phyloP scores from a whole-genome alignment of 176 grass and related monocot genomes.

The Tuctoria greenei region DNA sequence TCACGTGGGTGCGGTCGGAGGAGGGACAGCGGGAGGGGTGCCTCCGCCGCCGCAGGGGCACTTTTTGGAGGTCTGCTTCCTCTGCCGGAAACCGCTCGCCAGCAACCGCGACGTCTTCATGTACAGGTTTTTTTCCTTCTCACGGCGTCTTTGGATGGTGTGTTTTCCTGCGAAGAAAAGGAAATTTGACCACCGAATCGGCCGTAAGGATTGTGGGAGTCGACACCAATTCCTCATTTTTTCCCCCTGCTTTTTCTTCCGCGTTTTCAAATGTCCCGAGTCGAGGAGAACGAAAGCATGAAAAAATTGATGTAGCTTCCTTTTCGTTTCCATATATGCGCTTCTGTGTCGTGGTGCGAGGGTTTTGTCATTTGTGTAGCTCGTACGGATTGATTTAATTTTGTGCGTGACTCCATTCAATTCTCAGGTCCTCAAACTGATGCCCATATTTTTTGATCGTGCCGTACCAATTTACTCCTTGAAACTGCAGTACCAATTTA shows the following conservation, averaged over 20 bases:
- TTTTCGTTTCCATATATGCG: background rate
- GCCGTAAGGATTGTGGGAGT: background rate
- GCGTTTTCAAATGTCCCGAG: background rate
- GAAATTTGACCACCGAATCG: constrained; percentile 37
- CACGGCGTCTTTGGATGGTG: constrained; percentile 41
- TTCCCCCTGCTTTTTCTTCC: background rate
- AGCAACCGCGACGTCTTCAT: constrained; percentile 92
- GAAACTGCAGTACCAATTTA: background rate
- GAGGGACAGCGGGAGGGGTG: background rate
- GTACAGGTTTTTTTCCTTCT: constrained; percentile 64
- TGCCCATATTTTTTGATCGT: constrained; percentile 3
- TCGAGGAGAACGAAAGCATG: background rate
- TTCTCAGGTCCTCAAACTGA: constrained; percentile 11
- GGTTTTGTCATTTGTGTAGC: constrained; percentile 25
- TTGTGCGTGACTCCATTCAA: constrained; percentile 46
- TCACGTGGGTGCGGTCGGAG: background rate
- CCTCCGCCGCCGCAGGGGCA: constrained; percentile 22
- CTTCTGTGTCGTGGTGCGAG: constrained; percentile 21
- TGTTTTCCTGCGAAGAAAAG: background rate
- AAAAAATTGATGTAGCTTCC: background rate
- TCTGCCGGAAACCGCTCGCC: constrained; percentile 83
- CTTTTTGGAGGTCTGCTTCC: constrained; percentile 90
- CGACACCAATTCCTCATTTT: background rate
- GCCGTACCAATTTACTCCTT: background rate
- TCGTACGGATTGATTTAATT: constrained; percentile 33